Percentiles rank a stretch among this genome's conserved stretches.
Evolutionary conservation across 2,329 filamentous ascomycete genomes (phyloP).

Genomic region (Ilyonectria robusta): DNA sequence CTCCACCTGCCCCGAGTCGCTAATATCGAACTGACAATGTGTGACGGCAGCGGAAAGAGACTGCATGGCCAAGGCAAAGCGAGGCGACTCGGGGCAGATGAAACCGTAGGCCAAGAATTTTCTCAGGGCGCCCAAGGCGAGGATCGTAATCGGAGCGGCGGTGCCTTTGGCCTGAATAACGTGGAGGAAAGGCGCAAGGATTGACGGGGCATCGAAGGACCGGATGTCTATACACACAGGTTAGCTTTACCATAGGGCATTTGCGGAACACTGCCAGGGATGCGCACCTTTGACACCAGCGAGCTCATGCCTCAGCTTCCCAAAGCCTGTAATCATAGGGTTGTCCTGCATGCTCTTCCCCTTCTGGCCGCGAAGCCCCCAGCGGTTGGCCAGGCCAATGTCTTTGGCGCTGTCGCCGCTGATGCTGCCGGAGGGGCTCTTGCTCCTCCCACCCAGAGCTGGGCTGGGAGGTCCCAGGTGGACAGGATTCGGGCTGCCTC

Average conservation of each 20-base stretch:
- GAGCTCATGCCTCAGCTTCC: constrained; percentile 88
- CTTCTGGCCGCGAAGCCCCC: constrained; percentile 94
- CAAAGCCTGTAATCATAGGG: constrained; percentile 94
- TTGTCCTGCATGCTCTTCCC: constrained; percentile 98
- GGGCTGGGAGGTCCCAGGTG: constrained; percentile 66
- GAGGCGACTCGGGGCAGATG: constrained; percentile 85
- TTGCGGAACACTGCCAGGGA: background rate
- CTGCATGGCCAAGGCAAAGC: constrained; percentile 93
- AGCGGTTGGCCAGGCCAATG: constrained; percentile 80
- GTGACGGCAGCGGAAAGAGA: constrained; percentile 94
- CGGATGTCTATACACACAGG: constrained; percentile 77
- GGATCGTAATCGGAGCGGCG: constrained; percentile 94
- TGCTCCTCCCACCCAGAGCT: constrained; percentile 58
- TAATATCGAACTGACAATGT: constrained; percentile 97
- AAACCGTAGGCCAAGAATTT: constrained; percentile 98
- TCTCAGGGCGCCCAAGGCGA: constrained; percentile 92
- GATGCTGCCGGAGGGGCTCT: constrained; percentile 53
- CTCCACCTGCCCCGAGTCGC: constrained; percentile 94
- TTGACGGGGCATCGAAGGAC: constrained; percentile 87
- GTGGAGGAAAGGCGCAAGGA: constrained; percentile 94
- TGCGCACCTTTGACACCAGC: constrained; percentile 82
- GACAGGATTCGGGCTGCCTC: constrained; percentile 76
- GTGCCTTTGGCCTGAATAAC: constrained; percentile 97
- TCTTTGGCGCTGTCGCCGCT: constrained; percentile 65
- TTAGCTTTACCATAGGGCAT: constrained; percentile 29